A percentile compares a stretch with the other conserved stretches of the same genome.
Conservation (phyloP, 2,329 filamentous ascomycete species). For the Aureobasidium sp. region DNA sequence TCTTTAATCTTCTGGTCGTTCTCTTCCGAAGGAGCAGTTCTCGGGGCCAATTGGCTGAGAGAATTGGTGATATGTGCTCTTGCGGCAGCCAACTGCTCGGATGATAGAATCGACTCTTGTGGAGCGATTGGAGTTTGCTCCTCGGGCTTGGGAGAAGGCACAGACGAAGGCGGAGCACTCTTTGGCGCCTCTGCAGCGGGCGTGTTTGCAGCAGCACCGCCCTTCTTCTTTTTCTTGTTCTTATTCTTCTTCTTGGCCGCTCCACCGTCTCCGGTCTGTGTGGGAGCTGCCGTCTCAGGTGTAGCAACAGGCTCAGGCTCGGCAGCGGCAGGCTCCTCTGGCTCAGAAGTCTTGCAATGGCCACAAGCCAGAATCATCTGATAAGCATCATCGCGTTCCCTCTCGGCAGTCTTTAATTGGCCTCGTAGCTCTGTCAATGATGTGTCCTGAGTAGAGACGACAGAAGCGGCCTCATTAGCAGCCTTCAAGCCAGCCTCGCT, state of each 20-base stretch:
- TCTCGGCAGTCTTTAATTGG: constrained; percentile 26
- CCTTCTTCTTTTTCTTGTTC: constrained; percentile 69
- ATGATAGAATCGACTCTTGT: background rate
- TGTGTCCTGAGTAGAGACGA: constrained; percentile 18
- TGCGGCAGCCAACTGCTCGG: constrained; percentile 10
- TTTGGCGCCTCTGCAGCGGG: constrained; percentile 23
- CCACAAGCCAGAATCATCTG: constrained; percentile 31
- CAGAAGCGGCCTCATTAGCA: constrained; percentile 15
- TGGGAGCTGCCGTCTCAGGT: background rate
- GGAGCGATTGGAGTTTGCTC: constrained; percentile 16
- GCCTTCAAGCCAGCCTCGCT: constrained; percentile 3
- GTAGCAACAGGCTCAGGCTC: background rate
- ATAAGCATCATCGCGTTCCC: constrained; percentile 30
- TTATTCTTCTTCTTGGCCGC: constrained; percentile 71
- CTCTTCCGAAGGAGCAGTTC: background rate
- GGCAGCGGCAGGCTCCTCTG: background rate
- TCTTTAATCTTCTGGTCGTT: constrained; percentile 14
- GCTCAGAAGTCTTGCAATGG: constrained; percentile 23
- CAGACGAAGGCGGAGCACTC: constrained; percentile 20
- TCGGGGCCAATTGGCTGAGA: background rate
- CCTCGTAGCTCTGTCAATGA: constrained; percentile 18
- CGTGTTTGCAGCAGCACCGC: constrained; percentile 14
- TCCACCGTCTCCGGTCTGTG: constrained; percentile 21
- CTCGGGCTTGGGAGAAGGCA: constrained; percentile 12
- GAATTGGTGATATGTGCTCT: constrained; percentile 9